These are phyloP conservation scores for Cyclotella sp. DNA, from an alignment of 108 stramenopile genomes.

Conservation along the genomic window DNA sequence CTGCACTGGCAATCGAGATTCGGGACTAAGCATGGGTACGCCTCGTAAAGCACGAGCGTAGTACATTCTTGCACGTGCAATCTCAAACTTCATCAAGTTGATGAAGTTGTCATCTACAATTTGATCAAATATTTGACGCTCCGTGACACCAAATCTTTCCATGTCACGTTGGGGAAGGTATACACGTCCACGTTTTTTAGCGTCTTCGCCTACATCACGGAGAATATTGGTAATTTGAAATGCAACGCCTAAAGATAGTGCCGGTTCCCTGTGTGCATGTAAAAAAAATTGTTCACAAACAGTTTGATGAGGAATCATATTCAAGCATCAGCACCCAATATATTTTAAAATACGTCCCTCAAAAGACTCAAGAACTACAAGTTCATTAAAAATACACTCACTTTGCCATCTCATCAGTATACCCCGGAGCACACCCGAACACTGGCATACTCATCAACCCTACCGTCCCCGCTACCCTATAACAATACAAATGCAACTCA, in stretches of 20 bases:
- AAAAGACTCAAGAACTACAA: slow-evolving; percentile 5
- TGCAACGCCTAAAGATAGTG: slow-evolving; percentile 95
- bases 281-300: slow-evolving; percentile 4
- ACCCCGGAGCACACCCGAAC: slow-evolving; percentile 88
- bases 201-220: slow-evolving; percentile 97
- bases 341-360: background rate
- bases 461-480: slow-evolving; percentile 97
- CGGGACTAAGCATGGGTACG: slow-evolving; percentile 90
- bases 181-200: slow-evolving; percentile 87
- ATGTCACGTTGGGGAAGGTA: slow-evolving; percentile 94
- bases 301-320: background rate
- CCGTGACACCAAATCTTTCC: slow-evolving; percentile 90
- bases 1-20: slow-evolving; percentile 91
- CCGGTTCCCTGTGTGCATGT: slow-evolving; percentile 70
- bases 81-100: slow-evolving; percentile 95
- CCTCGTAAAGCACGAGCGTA: slow-evolving; percentile 93
- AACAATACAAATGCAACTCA: slow-evolving; percentile 97
- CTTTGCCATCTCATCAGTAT: slow-evolving; percentile 84
- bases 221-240: slow-evolving; percentile 99
- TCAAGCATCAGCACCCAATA: background rate
- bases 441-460: slow-evolving; percentile 97
- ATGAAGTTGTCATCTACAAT: slow-evolving; percentile 90
- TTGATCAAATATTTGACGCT: slow-evolving; percentile 90
- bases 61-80: slow-evolving; percentile 92
- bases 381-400: slow-evolving; percentile 37